Conservation (phyloP, 2,329 filamentous ascomycete genomes). For the Trichophyton verrucosum region DNA sequence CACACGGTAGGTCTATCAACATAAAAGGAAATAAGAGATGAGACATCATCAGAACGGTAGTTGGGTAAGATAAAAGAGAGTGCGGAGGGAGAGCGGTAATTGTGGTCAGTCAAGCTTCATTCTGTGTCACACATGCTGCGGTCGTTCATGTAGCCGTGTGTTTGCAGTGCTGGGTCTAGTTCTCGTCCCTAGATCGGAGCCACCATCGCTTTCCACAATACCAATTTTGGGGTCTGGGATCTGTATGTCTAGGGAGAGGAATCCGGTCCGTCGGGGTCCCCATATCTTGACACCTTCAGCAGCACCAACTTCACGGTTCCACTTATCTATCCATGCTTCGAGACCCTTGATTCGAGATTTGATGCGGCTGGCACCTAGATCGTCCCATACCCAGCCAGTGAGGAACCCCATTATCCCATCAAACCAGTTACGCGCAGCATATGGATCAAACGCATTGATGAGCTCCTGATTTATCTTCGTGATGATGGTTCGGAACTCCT, state of each 20-base stretch:
- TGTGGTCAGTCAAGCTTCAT: not conserved
- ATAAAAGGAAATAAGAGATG: slow-evolving; percentile 1
- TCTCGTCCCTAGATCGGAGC: slow-evolving; percentile 25
- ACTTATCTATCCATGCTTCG: slow-evolving; percentile 72
- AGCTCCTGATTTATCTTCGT: slow-evolving; percentile 70
- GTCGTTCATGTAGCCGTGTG: not conserved
- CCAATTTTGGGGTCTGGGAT: slow-evolving; percentile 40
- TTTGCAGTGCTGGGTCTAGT: slow-evolving; percentile 21
- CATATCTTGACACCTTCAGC: slow-evolving; percentile 60
- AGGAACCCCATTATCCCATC: slow-evolving; percentile 67
- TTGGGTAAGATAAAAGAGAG: not conserved
- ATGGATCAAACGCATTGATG: slow-evolving; percentile 67
- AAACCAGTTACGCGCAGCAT: slow-evolving; percentile 60
- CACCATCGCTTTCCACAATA: slow-evolving; percentile 28
- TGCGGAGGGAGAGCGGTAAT: not conserved
- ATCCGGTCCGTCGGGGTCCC: slow-evolving; percentile 67
- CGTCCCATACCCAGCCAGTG: slow-evolving; percentile 93
- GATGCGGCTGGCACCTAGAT: slow-evolving; percentile 62
- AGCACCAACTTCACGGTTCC: slow-evolving; percentile 59
- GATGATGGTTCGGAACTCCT: slow-evolving; percentile 72
- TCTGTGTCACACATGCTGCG: not conserved
- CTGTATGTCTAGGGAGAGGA: slow-evolving; percentile 54
- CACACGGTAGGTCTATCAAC: not conserved
- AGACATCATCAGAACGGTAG: not conserved
- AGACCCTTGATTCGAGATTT: slow-evolving; percentile 59